These are phyloP conservation scores for Talaromyces sp. DNA, from an alignment of 2,329 filamentous ascomycete species.

Conservation along the genomic window DNA sequence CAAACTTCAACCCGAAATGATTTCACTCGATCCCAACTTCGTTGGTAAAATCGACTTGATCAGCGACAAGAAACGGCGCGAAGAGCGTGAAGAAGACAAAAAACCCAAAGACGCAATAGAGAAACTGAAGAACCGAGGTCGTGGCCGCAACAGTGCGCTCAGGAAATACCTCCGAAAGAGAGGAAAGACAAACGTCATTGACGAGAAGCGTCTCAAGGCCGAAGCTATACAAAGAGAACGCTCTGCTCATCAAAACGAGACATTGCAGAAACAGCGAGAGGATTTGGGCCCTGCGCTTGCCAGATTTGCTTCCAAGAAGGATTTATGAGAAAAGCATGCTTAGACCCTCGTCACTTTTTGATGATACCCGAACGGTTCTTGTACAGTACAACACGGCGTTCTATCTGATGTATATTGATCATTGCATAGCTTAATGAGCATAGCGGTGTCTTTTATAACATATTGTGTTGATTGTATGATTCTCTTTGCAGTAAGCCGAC, in stretches of 20 bases:
- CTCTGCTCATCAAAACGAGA: slow-evolving; percentile 67
- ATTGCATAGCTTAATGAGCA: slow-evolving; percentile 4
- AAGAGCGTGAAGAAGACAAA: slow-evolving; percentile 76
- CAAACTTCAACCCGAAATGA: slow-evolving; percentile 97
- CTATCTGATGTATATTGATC: slow-evolving; percentile 4
- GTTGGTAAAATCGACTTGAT: slow-evolving; percentile 83
- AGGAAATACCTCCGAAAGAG: slow-evolving; percentile 90
- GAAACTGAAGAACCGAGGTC: slow-evolving; percentile 69
- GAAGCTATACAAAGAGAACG: slow-evolving; percentile 74
- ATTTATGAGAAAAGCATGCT: slow-evolving; percentile 24
- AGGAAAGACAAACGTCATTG: slow-evolving; percentile 87
- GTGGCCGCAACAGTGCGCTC: slow-evolving; percentile 86
- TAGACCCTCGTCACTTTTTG: slow-evolving; percentile 24
- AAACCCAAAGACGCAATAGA: slow-evolving; percentile 60
- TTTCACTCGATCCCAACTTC: slow-evolving; percentile 87
- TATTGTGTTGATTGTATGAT: neutral
- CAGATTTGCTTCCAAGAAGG: slow-evolving; percentile 73
- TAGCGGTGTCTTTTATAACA: neutral
- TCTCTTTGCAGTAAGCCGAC: neutral
- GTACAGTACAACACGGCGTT: slow-evolving; percentile 13
- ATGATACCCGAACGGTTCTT: slow-evolving; percentile 21
- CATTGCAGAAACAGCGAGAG: slow-evolving; percentile 64
- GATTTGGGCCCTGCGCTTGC: slow-evolving; percentile 83
- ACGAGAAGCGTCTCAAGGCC: slow-evolving; percentile 85
- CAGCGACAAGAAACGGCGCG: slow-evolving; percentile 71